Conservation (phyloP, 208 protist species). For the Trypanosoma avium region DNA sequence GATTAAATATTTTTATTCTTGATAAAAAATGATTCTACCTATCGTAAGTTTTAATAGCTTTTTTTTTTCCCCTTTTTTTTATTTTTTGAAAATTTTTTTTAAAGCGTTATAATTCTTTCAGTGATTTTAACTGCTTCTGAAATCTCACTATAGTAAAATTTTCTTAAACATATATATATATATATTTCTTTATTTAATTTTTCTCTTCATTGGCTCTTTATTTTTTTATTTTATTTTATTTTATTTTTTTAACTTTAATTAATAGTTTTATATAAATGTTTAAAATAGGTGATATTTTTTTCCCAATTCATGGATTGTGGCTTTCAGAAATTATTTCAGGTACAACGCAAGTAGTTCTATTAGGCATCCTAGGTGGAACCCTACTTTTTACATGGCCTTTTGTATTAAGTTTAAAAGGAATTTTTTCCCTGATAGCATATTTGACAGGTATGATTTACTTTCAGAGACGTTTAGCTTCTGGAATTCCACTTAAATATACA, state of each 20-base stretch:
- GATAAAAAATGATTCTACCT: too few relatives aligned
- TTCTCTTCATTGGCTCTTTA: conserved; percentile 28
- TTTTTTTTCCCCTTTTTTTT: too few relatives aligned
- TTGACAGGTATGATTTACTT: conserved; percentile 38
- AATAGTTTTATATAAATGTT: conserved; percentile 19
- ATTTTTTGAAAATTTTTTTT: too few relatives aligned
- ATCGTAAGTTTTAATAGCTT: too few relatives aligned
- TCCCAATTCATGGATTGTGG: conserved; percentile 34
- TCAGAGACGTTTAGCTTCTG: conserved; percentile 45
- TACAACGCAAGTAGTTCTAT: conserved; percentile 32
- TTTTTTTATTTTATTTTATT: conserved; percentile 4
- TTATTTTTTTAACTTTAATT: background rate
- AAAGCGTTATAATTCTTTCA: too few relatives aligned
- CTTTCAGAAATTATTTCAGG: conserved; percentile 38
- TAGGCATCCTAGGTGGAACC: conserved; percentile 7
- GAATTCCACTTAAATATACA: conserved; percentile 33
- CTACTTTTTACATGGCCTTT: conserved; percentile 8
- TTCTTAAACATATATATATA: too few relatives aligned
- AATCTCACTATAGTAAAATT: too few relatives aligned
- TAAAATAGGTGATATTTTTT: conserved; percentile 26
- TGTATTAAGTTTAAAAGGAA: conserved; percentile 4
- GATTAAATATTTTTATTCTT: too few relatives aligned
- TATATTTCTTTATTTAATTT: conserved; percentile 9
- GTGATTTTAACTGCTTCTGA: too few relatives aligned
- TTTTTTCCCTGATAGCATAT: conserved; percentile 15